A percentile compares a stretch with the other conserved stretches of the same genome.
Conservation (phyloP, 2,329 filamentous ascomycete genomes). For the Tolypocladium pustulatum region DNA sequence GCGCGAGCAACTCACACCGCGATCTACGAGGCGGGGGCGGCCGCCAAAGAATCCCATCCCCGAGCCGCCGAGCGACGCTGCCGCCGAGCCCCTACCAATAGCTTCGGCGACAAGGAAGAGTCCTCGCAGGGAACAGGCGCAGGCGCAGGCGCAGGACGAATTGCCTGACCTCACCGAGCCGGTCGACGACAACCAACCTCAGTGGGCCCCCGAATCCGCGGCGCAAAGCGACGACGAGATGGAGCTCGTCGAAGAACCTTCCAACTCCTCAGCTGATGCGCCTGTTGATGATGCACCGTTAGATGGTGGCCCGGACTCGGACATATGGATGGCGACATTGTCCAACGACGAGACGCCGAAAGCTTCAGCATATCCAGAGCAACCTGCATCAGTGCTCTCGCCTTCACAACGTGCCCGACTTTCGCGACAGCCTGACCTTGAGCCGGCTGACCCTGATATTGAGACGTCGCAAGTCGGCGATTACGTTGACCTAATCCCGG, state of each 20-base stretch:
- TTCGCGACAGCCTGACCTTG: slow-evolving; percentile 1
- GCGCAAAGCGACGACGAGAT: slow-evolving; percentile 15
- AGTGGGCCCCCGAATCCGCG: slow-evolving; percentile 5
- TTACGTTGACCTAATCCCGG: slow-evolving; percentile 17
- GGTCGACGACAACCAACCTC: slow-evolving; percentile 7
- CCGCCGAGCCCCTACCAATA: slow-evolving; percentile 7
- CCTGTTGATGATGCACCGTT: slow-evolving; percentile 3
- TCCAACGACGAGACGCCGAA: slow-evolving; percentile 27
- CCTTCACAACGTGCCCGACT: neutral
- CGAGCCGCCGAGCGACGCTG: slow-evolving; percentile 16
- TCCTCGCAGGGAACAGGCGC: slow-evolving; percentile 11
- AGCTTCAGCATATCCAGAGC: slow-evolving; percentile 8
- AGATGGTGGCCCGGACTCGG: slow-evolving; percentile 21
- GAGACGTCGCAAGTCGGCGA: slow-evolving; percentile 11
- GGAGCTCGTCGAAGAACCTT: slow-evolving; percentile 12
- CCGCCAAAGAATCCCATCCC: slow-evolving; percentile 15
- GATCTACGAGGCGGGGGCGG: slow-evolving; percentile 16
- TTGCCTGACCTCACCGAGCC: slow-evolving; percentile 14
- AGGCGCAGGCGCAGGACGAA: slow-evolving; percentile 15
- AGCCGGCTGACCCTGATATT: slow-evolving; percentile 1
- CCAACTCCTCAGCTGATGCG: slow-evolving; percentile 3
- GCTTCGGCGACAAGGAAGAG: slow-evolving; percentile 6
- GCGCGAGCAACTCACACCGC: slow-evolving; percentile 20
- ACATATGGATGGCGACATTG: slow-evolving; percentile 35
- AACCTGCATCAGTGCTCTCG: slow-evolving; percentile 5